Base-by-base conservation (phyloP, 805 yeast genomes). In the Scheffersomyces spartinae region DNA sequence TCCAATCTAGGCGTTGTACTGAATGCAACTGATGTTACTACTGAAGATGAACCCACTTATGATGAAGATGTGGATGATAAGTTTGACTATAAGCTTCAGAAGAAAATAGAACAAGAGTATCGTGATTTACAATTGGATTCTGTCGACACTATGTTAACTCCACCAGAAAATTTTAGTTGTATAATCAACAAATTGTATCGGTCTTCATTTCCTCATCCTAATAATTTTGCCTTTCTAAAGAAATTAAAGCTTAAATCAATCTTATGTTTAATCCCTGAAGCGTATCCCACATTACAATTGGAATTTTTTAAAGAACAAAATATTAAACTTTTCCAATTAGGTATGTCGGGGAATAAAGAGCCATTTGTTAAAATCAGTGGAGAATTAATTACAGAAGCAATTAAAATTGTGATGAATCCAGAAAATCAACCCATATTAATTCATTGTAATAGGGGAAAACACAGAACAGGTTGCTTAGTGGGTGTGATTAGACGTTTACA, bases 391-490 rank as follows among this genome's bases (percentile, higher is more conserved):
- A 78, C 86, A 1, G 70, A 72, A 31, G 95, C 96, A 0, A 58
- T 88, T 35, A 74, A 77, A 44, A 78, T 85, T 17, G 82, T 84
- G 9, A 49, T 84, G 9, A 65, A 91, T 42, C 95, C 96, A 0
- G 74, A 48, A 13, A 88, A 91, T 50, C 97, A 85, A 31, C 98
- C 98, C 2, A 61, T 91, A 8, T 58, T 91, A 35, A 82, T 91
- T 22, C 98, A 91, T 50, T 91, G 98, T 54, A 91, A 91, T 53
- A 61, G 95, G 31, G 98, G 98, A 7, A 91, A 88, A 49, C 98
- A 91, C 49, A 65, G 98, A 39, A 91, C 98, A 0, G 98, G 98
- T 0, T 91, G 97, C 49, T 61, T 91, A 9, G 86, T 91, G 16
- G 98, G 98, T 3, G 88, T 95, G 44, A 64, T 91, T 17, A 58